phyloP scores from a whole-genome alignment of 139 green algal species.

The Chlorella sp. region DNA sequence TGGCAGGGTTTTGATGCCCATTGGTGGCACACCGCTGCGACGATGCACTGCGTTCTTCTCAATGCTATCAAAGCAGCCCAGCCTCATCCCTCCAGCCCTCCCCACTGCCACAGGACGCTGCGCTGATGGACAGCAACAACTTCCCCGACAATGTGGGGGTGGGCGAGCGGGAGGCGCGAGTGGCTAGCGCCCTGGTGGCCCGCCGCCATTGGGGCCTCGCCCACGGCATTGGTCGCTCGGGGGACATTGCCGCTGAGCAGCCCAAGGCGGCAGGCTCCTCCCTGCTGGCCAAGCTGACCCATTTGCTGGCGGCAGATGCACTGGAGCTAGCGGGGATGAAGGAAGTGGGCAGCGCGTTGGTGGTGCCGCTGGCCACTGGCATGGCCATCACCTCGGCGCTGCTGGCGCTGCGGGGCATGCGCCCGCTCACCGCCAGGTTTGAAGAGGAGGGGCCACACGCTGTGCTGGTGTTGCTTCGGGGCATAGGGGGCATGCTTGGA shows the following conservation, averaged over 20 bases:
- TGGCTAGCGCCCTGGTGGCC: slow-evolving; percentile 83
- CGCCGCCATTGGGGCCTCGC: slow-evolving; percentile 82
- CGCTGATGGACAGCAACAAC: slow-evolving; percentile 97
- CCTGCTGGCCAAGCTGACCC: slow-evolving; percentile 82
- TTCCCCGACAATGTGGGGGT: slow-evolving; percentile 93
- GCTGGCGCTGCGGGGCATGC: slow-evolving; percentile 63
- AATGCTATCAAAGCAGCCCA: no score
- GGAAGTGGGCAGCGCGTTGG: slow-evolving; percentile 70
- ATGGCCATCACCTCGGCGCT: slow-evolving; percentile 90
- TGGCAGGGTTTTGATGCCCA: no score
- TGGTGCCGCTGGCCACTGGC: slow-evolving; percentile 94
- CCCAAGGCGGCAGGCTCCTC: slow-evolving; percentile 96
- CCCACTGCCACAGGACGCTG: slow-evolving; percentile 71
- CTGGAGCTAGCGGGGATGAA: slow-evolving; percentile 70
- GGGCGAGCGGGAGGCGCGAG: slow-evolving; percentile 92
- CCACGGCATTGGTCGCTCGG: slow-evolving; percentile 94
- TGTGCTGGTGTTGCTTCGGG: background rate
- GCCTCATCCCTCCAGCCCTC: no score
- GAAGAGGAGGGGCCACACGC: no score
- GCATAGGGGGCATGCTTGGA: no score
- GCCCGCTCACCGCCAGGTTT: slow-evolving; percentile 41
- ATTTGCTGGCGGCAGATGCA: slow-evolving; percentile 81
- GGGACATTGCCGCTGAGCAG: slow-evolving; percentile 91
- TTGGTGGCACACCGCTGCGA: no score
- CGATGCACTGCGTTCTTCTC: no score